A percentile compares a stretch with the other conserved stretches of the same genome.
These are phyloP conservation scores for Dendrocalamus sinicus DNA, from an alignment of 176 grass and related monocot species.

Conservation along the genomic window DNA sequence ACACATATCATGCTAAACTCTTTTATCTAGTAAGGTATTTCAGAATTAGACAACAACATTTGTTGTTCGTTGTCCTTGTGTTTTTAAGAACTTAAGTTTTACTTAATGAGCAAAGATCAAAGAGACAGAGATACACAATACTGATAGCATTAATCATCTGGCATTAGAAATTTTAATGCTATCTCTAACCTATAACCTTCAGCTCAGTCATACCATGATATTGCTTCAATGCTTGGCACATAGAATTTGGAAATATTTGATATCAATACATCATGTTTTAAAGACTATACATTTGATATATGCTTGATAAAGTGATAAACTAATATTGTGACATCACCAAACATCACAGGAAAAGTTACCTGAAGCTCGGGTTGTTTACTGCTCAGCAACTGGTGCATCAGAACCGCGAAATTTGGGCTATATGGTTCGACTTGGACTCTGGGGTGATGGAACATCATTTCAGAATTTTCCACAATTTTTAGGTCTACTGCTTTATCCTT, in stretches of 20 bases:
- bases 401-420: constrained; percentile 98
- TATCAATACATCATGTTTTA: constrained; percentile 16
- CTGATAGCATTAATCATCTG: background rate
- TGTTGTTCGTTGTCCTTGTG: constrained; percentile 1
- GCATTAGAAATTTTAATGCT: background rate
- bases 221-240: constrained; percentile 14
- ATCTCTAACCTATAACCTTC: background rate
- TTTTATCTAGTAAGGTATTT: constrained; percentile 22
- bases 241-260: constrained; percentile 1
- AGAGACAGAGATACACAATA: background rate
- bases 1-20: background rate
- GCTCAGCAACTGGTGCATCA: constrained; percentile 98
- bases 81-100: constrained; percentile 12
- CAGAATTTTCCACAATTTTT: constrained; percentile 73
- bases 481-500: constrained; percentile 56
- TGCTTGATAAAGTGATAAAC: constrained; percentile 29
- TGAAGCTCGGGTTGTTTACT: constrained; percentile 91
- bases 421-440: constrained; percentile 98
- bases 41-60: background rate
- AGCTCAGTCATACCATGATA: constrained; percentile 8
- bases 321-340: constrained; percentile 45
- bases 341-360: constrained; percentile 74
- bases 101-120: background rate
- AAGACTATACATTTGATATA: constrained; percentile 34
- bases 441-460: constrained; percentile 90